Evolutionary conservation across 345 rosid genomes (phyloP).

Genomic region (Alliaria petiolata): DNA sequence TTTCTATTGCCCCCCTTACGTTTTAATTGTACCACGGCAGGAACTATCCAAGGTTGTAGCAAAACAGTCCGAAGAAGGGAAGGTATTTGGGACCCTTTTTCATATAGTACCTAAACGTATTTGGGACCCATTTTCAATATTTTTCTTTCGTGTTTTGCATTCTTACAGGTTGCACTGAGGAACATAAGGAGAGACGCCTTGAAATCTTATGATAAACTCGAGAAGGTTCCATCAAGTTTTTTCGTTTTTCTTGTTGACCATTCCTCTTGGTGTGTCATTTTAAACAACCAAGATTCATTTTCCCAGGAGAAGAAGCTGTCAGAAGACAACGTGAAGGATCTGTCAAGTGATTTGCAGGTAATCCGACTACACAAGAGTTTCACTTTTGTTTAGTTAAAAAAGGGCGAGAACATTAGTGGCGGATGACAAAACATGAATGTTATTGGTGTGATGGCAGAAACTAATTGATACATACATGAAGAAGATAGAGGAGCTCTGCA

Average conservation of each 20-base stretch:
- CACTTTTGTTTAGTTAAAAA: too few species aligned
- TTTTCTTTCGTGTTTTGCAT: slow-evolving; percentile 12
- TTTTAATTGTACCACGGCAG: slow-evolving; percentile 40
- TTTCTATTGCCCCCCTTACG: too few species aligned
- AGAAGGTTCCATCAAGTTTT: slow-evolving; percentile 54
- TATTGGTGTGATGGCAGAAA: slow-evolving; percentile 51
- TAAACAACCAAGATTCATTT: neutral
- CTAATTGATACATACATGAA: slow-evolving; percentile 81
- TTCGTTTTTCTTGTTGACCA: neutral
- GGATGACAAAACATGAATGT: neutral
- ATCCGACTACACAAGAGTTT: slow-evolving; percentile 32
- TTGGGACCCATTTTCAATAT: too few species aligned
- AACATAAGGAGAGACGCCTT: slow-evolving; percentile 91
- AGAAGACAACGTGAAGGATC: slow-evolving; percentile 93
- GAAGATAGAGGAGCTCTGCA: slow-evolving; percentile 71
- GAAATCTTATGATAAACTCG: slow-evolving; percentile 89
- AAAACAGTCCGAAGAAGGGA: slow-evolving; percentile 89
- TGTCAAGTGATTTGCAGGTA: slow-evolving; percentile 90
- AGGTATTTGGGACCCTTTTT: too few species aligned
- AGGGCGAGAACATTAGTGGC: too few species aligned
- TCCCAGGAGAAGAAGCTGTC: slow-evolving; percentile 90
- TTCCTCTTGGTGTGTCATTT: neutral
- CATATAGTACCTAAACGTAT: too few species aligned
- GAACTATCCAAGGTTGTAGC: slow-evolving; percentile 84
- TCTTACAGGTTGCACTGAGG: slow-evolving; percentile 75